Conservation (phyloP, 352 stramenopile species). For the Globisporangium megalacanthum region DNA sequence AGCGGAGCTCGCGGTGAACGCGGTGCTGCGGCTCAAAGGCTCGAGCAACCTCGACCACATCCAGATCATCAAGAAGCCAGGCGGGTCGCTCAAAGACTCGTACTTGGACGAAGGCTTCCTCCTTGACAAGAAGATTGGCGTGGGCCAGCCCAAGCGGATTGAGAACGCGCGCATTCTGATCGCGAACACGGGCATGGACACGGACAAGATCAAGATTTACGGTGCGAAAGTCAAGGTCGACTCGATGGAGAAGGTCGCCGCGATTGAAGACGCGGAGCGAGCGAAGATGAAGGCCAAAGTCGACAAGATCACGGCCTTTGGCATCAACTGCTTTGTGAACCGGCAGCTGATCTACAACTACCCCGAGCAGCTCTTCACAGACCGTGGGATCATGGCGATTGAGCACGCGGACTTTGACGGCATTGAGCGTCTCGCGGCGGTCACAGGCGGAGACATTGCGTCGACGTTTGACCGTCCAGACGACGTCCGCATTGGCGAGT, state of each 20-base stretch:
- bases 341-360: slow-evolving; percentile 99
- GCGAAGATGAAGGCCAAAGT: slow-evolving; percentile 98
- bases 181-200: slow-evolving; percentile 99
- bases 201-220: slow-evolving; percentile 99
- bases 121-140: slow-evolving; percentile 95
- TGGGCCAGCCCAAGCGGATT: slow-evolving; percentile 94
- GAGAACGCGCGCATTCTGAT: slow-evolving; percentile 99
- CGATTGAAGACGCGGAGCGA: slow-evolving; percentile 99
- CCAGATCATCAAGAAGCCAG: slow-evolving; percentile 98
- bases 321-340: slow-evolving; percentile 99
- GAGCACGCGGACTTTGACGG: slow-evolving; percentile 99
- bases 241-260: slow-evolving; percentile 98
- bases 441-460: slow-evolving; percentile 93
- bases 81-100: slow-evolving; percentile 94
- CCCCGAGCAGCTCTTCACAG: slow-evolving; percentile 97
- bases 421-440: slow-evolving; percentile 96
- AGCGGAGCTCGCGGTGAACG: slow-evolving; percentile 92
- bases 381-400: slow-evolving; percentile 98
- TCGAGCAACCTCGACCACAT: slow-evolving; percentile 98
- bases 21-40: slow-evolving; percentile 94
- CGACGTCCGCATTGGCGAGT: slow-evolving; percentile 94
- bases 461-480: slow-evolving; percentile 99
- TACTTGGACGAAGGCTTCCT: slow-evolving; percentile 99
- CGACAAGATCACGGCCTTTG: slow-evolving; percentile 97
- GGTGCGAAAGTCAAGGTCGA: slow-evolving; percentile 97